Evolutionary conservation across 2,329 filamentous ascomycete species (phyloP).

Genomic region (Rasamsonia emersonii): DNA sequence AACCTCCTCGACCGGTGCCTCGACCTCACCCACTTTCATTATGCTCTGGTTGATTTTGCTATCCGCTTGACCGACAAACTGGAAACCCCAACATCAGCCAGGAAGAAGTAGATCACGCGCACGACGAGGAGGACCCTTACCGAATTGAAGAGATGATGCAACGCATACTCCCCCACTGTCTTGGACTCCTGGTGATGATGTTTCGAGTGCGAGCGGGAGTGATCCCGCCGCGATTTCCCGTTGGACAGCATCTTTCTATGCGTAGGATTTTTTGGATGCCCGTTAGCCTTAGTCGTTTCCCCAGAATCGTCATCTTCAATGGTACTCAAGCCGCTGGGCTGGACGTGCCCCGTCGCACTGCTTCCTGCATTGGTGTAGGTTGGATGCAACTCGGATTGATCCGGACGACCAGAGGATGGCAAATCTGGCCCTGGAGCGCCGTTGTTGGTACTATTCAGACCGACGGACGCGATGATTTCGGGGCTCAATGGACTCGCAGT

Average conservation of each 20-base stretch:
- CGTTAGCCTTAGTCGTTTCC: conserved; percentile 17
- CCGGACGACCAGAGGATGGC: conserved; percentile 18
- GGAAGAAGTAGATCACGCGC: conserved; percentile 7
- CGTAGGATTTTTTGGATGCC: conserved; percentile 16
- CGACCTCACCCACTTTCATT: conserved; percentile 66
- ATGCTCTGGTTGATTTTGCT: conserved; percentile 89
- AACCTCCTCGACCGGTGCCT: conserved; percentile 77
- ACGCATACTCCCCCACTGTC: conserved; percentile 94
- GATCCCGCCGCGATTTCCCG: conserved; percentile 59
- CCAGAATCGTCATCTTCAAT: conserved; percentile 31
- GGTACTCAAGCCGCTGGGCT: conserved; percentile 23
- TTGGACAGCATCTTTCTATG: conserved; percentile 48
- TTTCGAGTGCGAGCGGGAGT: conserved; percentile 64
- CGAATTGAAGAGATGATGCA: conserved; percentile 93
- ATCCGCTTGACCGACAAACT: conserved; percentile 95
- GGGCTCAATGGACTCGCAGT: conserved; percentile 76
- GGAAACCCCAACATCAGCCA: conserved; percentile 24
- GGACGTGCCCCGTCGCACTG: conserved; percentile 27
- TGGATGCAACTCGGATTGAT: conserved; percentile 23
- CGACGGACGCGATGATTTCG: conserved; percentile 68
- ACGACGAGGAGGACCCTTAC: conserved; percentile 41
- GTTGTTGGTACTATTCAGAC: conserved; percentile 32
- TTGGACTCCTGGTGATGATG: conserved; percentile 67
- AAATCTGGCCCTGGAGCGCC: conserved; percentile 26
- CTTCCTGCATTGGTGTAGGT: conserved; percentile 27